Evolutionary conservation across 306 rosid species (phyloP).

Genomic region (Cucurbita ficifolia): DNA sequence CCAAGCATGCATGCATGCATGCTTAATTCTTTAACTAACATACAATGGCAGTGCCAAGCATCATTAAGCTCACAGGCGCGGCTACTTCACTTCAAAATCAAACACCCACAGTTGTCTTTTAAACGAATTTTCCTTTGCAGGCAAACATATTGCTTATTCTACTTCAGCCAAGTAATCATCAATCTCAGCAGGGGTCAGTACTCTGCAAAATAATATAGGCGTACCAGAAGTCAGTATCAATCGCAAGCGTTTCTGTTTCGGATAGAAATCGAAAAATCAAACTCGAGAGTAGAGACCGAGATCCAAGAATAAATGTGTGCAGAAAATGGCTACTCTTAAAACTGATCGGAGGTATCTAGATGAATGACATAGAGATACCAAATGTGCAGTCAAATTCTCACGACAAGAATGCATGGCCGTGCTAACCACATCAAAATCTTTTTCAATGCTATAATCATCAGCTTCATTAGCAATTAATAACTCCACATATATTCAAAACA

Average conservation of each 20-base stretch:
- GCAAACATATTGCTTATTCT: constrained; percentile 25
- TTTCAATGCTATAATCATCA: not conserved
- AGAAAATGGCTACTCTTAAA: not conserved
- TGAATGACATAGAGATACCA: not conserved
- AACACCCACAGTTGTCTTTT: not conserved
- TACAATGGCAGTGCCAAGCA: not conserved
- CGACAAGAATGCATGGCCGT: no score
- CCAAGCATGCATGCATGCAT: not conserved
- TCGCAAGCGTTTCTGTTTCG: not conserved
- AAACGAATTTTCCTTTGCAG: not conserved
- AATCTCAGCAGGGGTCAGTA: constrained; percentile 82
- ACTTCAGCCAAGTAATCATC: constrained; percentile 96
- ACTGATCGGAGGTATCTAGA: no score
- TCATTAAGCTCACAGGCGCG: not conserved
- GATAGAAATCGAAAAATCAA: not conserved
- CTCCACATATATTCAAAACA: not conserved
- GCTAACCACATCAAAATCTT: not conserved
- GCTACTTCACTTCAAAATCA: not conserved
- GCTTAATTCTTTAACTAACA: not conserved
- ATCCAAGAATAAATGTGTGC: not conserved
- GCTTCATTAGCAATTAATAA: not conserved
- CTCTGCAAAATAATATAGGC: constrained; percentile 39
- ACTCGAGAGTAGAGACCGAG: not conserved
- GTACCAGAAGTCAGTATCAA: not conserved
- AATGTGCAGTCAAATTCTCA: not conserved